These are phyloP conservation scores for Chloranthus sessilifolius DNA, from an alignment of 164 flowering plant genomes.

Conservation along the genomic window DNA sequence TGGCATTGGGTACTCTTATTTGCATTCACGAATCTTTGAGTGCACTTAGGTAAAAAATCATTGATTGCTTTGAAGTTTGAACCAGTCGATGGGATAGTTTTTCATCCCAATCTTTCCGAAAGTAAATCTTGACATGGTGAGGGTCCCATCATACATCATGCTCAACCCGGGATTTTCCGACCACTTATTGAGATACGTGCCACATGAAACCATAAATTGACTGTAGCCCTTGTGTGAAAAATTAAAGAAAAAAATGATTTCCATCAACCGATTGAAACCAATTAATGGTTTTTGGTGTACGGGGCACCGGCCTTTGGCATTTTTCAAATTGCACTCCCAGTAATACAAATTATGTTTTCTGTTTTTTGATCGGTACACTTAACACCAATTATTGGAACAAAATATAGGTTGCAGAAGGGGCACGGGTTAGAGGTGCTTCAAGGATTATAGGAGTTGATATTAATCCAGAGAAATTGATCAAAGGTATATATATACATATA, in stretches of 20 bases:
- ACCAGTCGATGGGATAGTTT: background rate
- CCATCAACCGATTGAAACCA: too few species aligned
- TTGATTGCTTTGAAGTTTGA: background rate
- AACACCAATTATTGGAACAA: too few species aligned
- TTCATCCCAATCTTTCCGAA: background rate
- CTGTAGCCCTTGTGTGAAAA: too few species aligned
- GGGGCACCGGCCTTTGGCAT: too few species aligned
- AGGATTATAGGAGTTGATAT: conserved; percentile 68
- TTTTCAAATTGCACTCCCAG: too few species aligned
- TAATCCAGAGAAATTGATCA: conserved; percentile 42
- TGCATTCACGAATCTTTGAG: background rate
- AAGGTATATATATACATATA: conserved; percentile 28
- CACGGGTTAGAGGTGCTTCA: conserved; percentile 59
- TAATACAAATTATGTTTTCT: too few species aligned
- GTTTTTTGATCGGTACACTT: too few species aligned
- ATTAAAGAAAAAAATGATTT: too few species aligned
- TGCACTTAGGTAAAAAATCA: background rate
- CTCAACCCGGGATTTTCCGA: background rate
- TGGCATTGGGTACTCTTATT: background rate
- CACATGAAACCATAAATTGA: too few species aligned
- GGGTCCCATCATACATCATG: background rate
- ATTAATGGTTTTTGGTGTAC: too few species aligned
- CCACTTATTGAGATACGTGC: too few species aligned
- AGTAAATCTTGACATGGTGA: background rate
- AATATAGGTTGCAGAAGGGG: conserved; percentile 65